Evolutionary conservation across 1,139 yeast species (phyloP).

Genomic region (Blastobotrys ciferrii): DNA sequence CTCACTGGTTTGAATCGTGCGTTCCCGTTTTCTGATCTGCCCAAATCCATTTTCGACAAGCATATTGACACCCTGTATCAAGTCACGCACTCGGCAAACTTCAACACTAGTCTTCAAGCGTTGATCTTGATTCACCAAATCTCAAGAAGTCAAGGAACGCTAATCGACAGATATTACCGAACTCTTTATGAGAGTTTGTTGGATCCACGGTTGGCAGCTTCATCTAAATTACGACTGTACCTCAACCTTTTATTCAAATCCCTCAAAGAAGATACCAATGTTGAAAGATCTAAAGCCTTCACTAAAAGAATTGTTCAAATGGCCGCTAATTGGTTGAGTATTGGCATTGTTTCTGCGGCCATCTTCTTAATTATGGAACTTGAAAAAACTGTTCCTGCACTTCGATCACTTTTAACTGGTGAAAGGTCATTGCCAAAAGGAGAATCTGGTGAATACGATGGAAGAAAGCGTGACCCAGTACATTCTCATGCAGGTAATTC

Average conservation of each 20-base stretch:
- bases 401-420: conserved; percentile 45
- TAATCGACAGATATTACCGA: conserved; percentile 73
- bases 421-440: conserved; percentile 35
- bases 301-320: conserved; percentile 87
- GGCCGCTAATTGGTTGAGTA: conserved; percentile 79
- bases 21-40: conserved; percentile 83
- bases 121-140: conserved; percentile 81
- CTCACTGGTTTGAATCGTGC: conserved; percentile 96
- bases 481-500: conserved; percentile 86
- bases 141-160: conserved; percentile 32
- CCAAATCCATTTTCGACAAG: conserved; percentile 65
- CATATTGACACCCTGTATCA: conserved; percentile 84
- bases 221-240: conserved; percentile 81
- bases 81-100: conserved; percentile 91
- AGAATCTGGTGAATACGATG: conserved; percentile 57
- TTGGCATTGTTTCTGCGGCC: conserved; percentile 92
- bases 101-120: conserved; percentile 93
- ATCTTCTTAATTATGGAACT: conserved; percentile 72
- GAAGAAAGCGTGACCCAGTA: conserved; percentile 86
- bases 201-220: conserved; percentile 76
- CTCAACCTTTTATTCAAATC: conserved; percentile 83
- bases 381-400: conserved; percentile 50
- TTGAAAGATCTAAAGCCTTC: conserved; percentile 76
- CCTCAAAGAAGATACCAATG: conserved; percentile 65
- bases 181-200: conserved; percentile 87